A percentile compares a stretch with the other conserved stretches of the same genome.
phyloP scores from a whole-genome alignment of 805 yeast genomes.

The Candida sphagnicola region DNA sequence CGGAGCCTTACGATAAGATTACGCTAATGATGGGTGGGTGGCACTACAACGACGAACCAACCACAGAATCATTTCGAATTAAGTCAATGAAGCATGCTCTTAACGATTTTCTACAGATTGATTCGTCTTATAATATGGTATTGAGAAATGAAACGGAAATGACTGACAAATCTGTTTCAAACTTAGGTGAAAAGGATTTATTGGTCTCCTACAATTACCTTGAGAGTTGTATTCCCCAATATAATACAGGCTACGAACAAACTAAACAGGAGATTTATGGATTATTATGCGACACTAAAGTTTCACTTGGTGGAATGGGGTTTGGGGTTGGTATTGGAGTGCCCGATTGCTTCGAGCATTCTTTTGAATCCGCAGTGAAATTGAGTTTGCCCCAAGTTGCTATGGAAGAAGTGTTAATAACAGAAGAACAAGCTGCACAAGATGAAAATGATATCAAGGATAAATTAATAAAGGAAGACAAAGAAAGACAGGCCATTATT shows the following conservation, averaged over 20 bases:
- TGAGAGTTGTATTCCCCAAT: slow-evolving; percentile 72
- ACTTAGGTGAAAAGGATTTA: slow-evolving; percentile 20
- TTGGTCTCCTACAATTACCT: slow-evolving; percentile 32
- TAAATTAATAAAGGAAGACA: not conserved
- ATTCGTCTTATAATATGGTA: slow-evolving; percentile 17
- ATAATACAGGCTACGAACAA: slow-evolving; percentile 61
- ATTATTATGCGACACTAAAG: slow-evolving; percentile 25
- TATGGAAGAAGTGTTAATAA: not conserved
- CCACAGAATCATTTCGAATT: slow-evolving; percentile 23
- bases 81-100: slow-evolving; percentile 25
- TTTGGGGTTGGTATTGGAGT: slow-evolving; percentile 78
- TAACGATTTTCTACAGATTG: slow-evolving; percentile 19
- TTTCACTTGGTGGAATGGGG: slow-evolving; percentile 76
- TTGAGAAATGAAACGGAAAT: slow-evolving; percentile 21
- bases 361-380: slow-evolving; percentile 51
- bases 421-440: not conserved
- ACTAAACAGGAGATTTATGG: slow-evolving; percentile 31
- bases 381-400: slow-evolving; percentile 3
- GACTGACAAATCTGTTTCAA: slow-evolving; percentile 8
- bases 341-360: slow-evolving; percentile 75
- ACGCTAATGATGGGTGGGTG: slow-evolving; percentile 94
- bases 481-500: not conserved
- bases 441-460: not conserved
- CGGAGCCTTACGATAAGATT: slow-evolving; percentile 57
- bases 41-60: slow-evolving; percentile 30